Conservation (phyloP, 768 basidiomycete genomes). For the Solioccasus polychromus region DNA sequence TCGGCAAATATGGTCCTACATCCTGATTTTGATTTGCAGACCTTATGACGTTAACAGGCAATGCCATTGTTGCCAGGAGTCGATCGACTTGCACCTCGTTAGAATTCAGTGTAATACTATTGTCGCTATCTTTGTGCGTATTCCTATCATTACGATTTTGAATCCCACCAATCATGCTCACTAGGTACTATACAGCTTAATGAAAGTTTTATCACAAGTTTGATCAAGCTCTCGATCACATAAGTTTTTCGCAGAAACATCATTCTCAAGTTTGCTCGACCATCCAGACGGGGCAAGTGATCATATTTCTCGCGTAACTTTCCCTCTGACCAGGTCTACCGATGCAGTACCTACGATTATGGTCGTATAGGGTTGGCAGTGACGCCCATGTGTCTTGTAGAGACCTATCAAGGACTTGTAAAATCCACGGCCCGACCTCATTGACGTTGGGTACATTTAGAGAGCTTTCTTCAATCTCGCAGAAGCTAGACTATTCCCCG, state of each 20-base stretch:
- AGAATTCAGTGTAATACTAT: conserved; percentile 36
- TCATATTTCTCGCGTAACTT: background rate
- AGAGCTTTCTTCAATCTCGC: conserved; percentile 43
- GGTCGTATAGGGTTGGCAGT: conserved; percentile 40
- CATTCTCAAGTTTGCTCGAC: conserved; percentile 33
- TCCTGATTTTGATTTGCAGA: too few relatives aligned
- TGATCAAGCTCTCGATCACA: background rate
- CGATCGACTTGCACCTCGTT: conserved; percentile 33
- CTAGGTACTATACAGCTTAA: conserved; percentile 36
- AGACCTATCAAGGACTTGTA: conserved; percentile 27
- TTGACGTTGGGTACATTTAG: conserved; percentile 17
- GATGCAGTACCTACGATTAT: conserved; percentile 39
- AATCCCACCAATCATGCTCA: background rate
- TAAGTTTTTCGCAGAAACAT: conserved; percentile 34
- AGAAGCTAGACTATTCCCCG: conserved; percentile 45
- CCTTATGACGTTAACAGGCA: conserved; percentile 35
- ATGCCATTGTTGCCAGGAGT: conserved; percentile 45
- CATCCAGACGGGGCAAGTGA: conserved; percentile 37
- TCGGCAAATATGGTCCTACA: conserved; percentile 31
- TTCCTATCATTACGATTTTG: background rate
- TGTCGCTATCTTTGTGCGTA: conserved; percentile 35
- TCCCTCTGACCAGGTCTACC: conserved; percentile 3
- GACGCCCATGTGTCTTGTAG: conserved; percentile 38
- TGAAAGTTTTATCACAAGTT: conserved; percentile 39
- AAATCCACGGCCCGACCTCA: too few relatives aligned